Conservation (phyloP, 1,284 basidiomycete species). For the Pseudozyma hubeiensis region DNA sequence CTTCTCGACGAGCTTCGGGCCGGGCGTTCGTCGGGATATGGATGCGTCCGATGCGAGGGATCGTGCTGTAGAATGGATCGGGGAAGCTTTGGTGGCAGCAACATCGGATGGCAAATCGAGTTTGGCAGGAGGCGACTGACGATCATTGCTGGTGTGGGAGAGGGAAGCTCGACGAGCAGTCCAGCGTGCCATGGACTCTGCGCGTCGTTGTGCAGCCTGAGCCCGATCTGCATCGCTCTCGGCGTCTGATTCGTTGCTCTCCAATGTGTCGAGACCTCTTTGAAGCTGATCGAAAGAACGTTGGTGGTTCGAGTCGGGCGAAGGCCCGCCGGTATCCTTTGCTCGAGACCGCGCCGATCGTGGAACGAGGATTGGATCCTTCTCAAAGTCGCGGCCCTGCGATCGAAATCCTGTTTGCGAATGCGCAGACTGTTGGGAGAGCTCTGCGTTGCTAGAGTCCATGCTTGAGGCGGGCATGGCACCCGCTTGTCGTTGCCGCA, state of each 20-base stretch:
- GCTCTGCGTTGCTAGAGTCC: conserved; percentile 4
- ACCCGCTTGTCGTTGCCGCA: conserved; percentile 4
- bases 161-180: conserved; percentile 27
- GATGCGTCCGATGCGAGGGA: conserved; percentile 16
- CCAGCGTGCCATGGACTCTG: conserved; percentile 43
- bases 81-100: background rate
- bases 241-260: conserved; percentile 25
- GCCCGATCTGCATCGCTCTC: conserved; percentile 33
- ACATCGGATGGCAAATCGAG: background rate
- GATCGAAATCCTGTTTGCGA: conserved; percentile 25
- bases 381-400: conserved; percentile 35
- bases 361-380: conserved; percentile 32
- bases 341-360: conserved; percentile 5
- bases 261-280: conserved; percentile 26
- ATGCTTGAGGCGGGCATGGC: background rate
- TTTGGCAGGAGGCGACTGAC: conserved; percentile 3
- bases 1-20: conserved; percentile 1
- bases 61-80: conserved; percentile 3
- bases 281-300: conserved; percentile 37
- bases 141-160: background rate
- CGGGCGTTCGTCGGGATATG: conserved; percentile 7
- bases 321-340: conserved; percentile 2
- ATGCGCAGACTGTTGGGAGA: conserved; percentile 13
- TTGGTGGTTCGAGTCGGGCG: conserved; percentile 21
- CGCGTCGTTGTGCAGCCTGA: conserved; percentile 17